These are phyloP conservation scores for Debaryomyces castellii DNA, from an alignment of 805 yeast species.

Conservation along the genomic window DNA sequence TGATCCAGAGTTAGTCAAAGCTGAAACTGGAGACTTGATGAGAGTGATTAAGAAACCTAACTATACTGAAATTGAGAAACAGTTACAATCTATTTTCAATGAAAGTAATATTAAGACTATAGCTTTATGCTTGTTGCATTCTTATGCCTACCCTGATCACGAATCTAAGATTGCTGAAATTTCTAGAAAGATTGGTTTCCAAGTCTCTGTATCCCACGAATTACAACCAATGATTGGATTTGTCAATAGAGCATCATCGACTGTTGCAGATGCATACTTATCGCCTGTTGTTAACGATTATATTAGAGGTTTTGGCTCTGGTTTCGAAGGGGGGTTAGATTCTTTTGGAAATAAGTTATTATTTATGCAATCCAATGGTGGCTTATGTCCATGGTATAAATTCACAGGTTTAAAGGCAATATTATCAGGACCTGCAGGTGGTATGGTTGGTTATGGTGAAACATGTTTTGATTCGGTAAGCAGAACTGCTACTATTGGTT, in stretches of 20 bases:
- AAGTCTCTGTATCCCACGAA: slow-evolving; percentile 33
- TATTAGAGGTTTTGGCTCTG: slow-evolving; percentile 29
- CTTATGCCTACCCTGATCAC: slow-evolving; percentile 34
- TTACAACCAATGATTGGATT: slow-evolving; percentile 38
- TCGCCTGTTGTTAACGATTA: slow-evolving; percentile 33
- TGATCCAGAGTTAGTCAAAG: slow-evolving; percentile 31
- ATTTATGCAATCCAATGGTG: slow-evolving; percentile 95
- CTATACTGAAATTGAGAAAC: slow-evolving; percentile 12
- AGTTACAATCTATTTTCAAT: slow-evolving; percentile 21
- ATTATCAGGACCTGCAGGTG: slow-evolving; percentile 93
- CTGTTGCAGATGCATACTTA: slow-evolving; percentile 39
- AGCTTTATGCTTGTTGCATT: slow-evolving; percentile 35
- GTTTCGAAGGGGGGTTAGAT: slow-evolving; percentile 32
- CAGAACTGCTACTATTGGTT: slow-evolving; percentile 27
- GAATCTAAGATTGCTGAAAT: slow-evolving; percentile 29
- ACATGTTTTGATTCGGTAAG: slow-evolving; percentile 56
- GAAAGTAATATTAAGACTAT: slow-evolving; percentile 19
- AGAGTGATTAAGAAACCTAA: slow-evolving; percentile 27
- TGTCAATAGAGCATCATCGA: slow-evolving; percentile 34
- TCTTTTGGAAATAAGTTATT: slow-evolving; percentile 52
- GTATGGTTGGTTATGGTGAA: slow-evolving; percentile 85
- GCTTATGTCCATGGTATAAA: slow-evolving; percentile 71
- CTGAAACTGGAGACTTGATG: slow-evolving; percentile 24
- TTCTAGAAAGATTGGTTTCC: slow-evolving; percentile 31
- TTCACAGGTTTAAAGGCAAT: slow-evolving; percentile 85